These are phyloP conservation scores for Lepidopterella palustris DNA, from an alignment of 495 filamentous ascomycete species.

Conservation along the genomic window DNA sequence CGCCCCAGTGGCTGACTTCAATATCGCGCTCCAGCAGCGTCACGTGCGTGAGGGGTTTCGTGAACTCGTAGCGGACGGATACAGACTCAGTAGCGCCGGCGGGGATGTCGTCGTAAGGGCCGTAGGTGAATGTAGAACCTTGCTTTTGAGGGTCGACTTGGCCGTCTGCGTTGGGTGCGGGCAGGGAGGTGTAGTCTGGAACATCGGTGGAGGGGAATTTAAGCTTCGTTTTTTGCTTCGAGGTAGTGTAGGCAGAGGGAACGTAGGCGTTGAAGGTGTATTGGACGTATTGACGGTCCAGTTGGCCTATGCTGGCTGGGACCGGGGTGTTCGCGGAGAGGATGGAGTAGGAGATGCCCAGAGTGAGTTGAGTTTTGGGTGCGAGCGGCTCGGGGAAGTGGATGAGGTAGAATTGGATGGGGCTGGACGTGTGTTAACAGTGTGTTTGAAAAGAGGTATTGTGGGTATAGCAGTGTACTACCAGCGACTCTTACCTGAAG, in stretches of 20 bases:
- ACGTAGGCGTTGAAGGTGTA: slow-evolving; percentile 78
- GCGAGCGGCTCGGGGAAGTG: slow-evolving; percentile 66
- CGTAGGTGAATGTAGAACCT: slow-evolving; percentile 82
- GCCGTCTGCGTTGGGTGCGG: slow-evolving; percentile 50
- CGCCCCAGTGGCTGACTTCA: slow-evolving; percentile 96
- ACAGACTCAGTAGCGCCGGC: slow-evolving; percentile 66
- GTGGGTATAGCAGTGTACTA: too few species aligned
- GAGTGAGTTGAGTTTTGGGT: slow-evolving; percentile 68
- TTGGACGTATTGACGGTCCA: slow-evolving; percentile 76
- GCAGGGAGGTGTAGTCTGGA: slow-evolving; percentile 74
- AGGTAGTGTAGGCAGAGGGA: slow-evolving; percentile 71
- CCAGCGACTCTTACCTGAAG: slow-evolving; percentile 57
- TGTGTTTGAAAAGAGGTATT: neutral
- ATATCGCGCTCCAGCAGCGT: slow-evolving; percentile 76
- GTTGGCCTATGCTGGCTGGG: slow-evolving; percentile 71
- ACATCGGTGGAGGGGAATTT: slow-evolving; percentile 75
- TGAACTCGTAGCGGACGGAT: slow-evolving; percentile 89
- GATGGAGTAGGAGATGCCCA: slow-evolving; percentile 77
- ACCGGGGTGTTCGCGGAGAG: slow-evolving; percentile 69
- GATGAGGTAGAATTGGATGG: slow-evolving; percentile 78
- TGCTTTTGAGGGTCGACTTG: slow-evolving; percentile 69
- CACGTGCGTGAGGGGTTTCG: slow-evolving; percentile 75
- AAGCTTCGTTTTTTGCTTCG: slow-evolving; percentile 94
- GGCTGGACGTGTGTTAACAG: slow-evolving; percentile 41
- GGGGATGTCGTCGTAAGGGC: slow-evolving; percentile 73